Evolutionary conservation across 345 rosid genomes (phyloP).

Genomic region (Rhodamnia rubescens): DNA sequence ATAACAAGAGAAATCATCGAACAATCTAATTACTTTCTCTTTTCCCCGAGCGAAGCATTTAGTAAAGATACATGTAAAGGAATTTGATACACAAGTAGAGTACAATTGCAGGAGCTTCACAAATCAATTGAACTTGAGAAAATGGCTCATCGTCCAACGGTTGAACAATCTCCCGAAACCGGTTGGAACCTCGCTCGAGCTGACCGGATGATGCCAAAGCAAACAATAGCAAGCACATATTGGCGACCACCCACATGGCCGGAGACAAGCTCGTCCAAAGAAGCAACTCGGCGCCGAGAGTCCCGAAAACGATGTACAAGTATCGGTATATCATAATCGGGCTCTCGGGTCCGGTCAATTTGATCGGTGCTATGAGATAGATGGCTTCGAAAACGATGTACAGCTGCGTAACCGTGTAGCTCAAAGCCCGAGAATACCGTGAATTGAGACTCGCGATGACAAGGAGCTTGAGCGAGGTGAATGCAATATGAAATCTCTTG

Average conservation of each 20-base stretch:
- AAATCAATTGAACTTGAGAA: not conserved
- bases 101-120: not conserved
- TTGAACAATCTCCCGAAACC: too few species aligned
- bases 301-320: not conserved
- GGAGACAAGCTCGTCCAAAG: not conserved
- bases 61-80: too few species aligned
- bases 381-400: not conserved
- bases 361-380: fast-evolving
- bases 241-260: fast-evolving
- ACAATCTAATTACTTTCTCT: too few species aligned
- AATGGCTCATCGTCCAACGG: fast-evolving
- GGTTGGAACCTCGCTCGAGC: fast-evolving
- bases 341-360: fast-evolving
- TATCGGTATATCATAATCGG: not conserved
- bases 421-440: fast-evolving
- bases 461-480: not conserved
- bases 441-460: not conserved
- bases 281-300: fast-evolving
- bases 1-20: too few species aligned
- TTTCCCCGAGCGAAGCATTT: too few species aligned
- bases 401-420: fast-evolving
- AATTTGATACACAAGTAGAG: too few species aligned
- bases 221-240: too few species aligned
- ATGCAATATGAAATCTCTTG: not conserved
- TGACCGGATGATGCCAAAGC: not conserved